Evolutionary conservation across 2,329 filamentous ascomycete genomes (phyloP).

Genomic region (Xylariaceae sp.): DNA sequence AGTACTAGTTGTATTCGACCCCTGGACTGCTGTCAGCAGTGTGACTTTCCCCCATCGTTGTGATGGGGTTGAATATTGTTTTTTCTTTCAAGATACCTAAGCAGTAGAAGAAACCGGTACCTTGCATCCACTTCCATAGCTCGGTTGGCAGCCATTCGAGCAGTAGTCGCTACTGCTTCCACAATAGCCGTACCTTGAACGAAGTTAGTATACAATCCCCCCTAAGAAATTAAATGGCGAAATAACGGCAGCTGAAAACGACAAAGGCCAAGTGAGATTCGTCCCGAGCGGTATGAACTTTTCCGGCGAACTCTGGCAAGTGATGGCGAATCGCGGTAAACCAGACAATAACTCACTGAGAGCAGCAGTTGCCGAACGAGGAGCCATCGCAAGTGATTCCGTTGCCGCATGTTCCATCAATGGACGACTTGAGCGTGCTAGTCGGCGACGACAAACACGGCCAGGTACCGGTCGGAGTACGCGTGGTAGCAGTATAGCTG

Average conservation of each 20-base stretch:
- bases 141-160: slow-evolving; percentile 35
- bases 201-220: slow-evolving; percentile 14
- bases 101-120: slow-evolving; percentile 17
- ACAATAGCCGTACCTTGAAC: slow-evolving; percentile 33
- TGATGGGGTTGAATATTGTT: neutral
- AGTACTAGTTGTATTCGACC: neutral
- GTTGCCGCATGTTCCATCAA: slow-evolving; percentile 28
- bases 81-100: neutral
- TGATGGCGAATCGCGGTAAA: neutral
- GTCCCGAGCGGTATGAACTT: neutral
- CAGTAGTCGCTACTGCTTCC: slow-evolving; percentile 39
- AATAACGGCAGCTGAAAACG: neutral
- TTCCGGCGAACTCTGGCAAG: neutral
- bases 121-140: slow-evolving; percentile 31
- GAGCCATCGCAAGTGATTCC: slow-evolving; percentile 30
- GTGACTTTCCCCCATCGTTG: neutral
- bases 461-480: slow-evolving; percentile 29
- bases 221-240: neutral
- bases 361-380: slow-evolving; percentile 30
- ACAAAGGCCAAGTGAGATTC: neutral
- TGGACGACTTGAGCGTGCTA: slow-evolving; percentile 21
- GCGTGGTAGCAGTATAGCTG: slow-evolving; percentile 26
- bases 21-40: neutral
- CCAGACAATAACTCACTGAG: slow-evolving; percentile 23
- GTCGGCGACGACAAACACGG: slow-evolving; percentile 25